Base-by-base conservation (phyloP, 2,329 filamentous ascomycete genomes). In the Aspergillus tubingensis region DNA sequence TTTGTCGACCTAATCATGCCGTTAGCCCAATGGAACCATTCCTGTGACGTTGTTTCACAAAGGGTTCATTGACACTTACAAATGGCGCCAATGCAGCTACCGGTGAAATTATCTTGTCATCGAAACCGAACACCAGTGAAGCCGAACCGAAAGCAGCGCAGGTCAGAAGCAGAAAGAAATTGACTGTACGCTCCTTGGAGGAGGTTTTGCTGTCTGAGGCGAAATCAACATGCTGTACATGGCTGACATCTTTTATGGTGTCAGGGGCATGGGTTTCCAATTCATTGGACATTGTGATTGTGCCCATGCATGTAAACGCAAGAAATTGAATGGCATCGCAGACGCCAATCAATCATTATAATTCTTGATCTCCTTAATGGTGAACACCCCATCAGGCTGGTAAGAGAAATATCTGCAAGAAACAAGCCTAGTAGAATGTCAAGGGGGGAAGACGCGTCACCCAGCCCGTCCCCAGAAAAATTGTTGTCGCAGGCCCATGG, bases 51-150 rank as follows among this genome's bases (percentile, higher is more conserved):
- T 36, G 2, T 5, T 2, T 44, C 10, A 21, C 10, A 23, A 30
- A 5, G 17, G 25, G 13, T 3, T 27, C 13, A 44, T 49, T 23
- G 27, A n/a, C 21, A 55, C 70, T 68, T 58, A 73, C 70, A 63
- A 72, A 73, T 10, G 59, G 62, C 23, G 60, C 50, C 51, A 73
- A 61, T 17, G 71, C 70, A n/a, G 65, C 68, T 48, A 74, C 64
- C 0, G 71, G 70, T 4, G 72, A 74, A 6, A 74, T 74, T 36
- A 74, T 61, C 43, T 74, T 74, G 61, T 74, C 71, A 32, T 74
- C 70, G 36, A 70, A 74, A 3, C 71, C 72, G 49, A 74, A 74
- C n/a, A 74, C 56, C 39, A 74, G 72, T 8, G 71, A 72, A 0
- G 72, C 70, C 4, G 71, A 69, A 11, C 69, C 68, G 55, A 73